phyloP scores from a whole-genome alignment of 768 basidiomycete species.

The Boletellus ananiceps region DNA sequence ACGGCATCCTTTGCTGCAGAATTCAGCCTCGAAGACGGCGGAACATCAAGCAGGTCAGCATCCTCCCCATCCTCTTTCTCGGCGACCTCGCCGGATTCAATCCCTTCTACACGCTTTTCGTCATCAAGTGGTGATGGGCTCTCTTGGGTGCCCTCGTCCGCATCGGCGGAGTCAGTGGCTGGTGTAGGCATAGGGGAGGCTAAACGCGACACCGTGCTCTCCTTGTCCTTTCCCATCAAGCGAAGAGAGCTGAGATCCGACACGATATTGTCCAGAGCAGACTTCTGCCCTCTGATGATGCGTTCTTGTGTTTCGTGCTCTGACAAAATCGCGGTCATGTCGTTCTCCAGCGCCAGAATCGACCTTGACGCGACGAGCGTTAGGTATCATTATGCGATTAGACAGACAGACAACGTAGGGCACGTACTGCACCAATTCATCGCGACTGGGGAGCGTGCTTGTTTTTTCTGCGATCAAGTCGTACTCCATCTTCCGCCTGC shows the following conservation, averaged over 20 bases:
- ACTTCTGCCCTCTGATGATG: constrained; percentile 62
- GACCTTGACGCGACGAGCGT: constrained; percentile 40
- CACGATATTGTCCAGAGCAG: constrained; percentile 62
- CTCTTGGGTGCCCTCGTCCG: constrained; percentile 23
- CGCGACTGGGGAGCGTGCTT: constrained; percentile 68
- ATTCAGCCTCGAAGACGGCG: constrained; percentile 29
- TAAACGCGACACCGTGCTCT: constrained; percentile 38
- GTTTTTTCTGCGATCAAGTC: constrained; percentile 81
- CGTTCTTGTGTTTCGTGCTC: constrained; percentile 74
- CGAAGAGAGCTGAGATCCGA: constrained; percentile 56
- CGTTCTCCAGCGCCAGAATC: constrained; percentile 67
- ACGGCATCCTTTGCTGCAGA: constrained; percentile 31
- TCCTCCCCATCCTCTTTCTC: constrained; percentile 39
- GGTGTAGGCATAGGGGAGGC: constrained; percentile 47
- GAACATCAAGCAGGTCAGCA: constrained; percentile 28
- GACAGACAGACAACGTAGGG: neutral
- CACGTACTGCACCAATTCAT: constrained; percentile 72
- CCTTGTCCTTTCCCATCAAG: constrained; percentile 65
- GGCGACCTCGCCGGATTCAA: constrained; percentile 40
- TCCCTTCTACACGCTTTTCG: constrained; percentile 36
- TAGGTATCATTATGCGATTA: neutral
- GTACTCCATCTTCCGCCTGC: constrained; percentile 81
- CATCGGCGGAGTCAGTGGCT: constrained; percentile 35
- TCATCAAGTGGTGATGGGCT: constrained; percentile 21
- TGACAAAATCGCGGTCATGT: constrained; percentile 66